Base-by-base conservation (phyloP, 441 rosid species). In the Corymbia calophylla region DNA sequence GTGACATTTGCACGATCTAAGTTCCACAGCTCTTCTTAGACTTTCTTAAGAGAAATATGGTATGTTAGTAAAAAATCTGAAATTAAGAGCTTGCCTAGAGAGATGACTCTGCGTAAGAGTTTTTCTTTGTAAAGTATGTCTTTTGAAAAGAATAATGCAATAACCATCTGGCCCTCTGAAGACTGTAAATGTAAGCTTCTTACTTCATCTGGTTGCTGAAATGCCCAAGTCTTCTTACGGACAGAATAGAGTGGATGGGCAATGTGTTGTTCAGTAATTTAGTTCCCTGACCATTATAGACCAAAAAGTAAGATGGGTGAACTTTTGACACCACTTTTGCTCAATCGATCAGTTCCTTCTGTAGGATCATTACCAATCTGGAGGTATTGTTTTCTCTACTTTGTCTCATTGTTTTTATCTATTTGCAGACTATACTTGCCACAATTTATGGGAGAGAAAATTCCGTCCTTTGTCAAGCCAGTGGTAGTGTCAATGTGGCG, bases 371-470 rank as follows among this genome's bases (percentile, higher is more conserved):
- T 51, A 44, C 18, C 29, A 88, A 86, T 60, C 87, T 48, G 82
- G 70, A 81, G 90, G 62, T 89, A 60, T 39, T 68, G 32, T 56
- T 90, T 91, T 87, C 86, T 77, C 88, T 88, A 62, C 91, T 90
- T 87, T 47, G 70, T 49, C 64, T 47, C 87, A n/a, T 90, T 86
- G 90, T 44, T 47, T 93, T 90, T 39, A 77, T 77, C 90, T 85
- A 49, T 93, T 91, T 88, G 88, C 94, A 97, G 99, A 96, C 94
- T 88, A 89, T 98, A 90, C 87, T 94, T 91, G 98, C 98, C 60
- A 95, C 93, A 44, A 92, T 95, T 90, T 94, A 93, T 92, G 95
- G 97, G 88, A 97, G 91, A 56, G 95, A 94, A 77, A 95, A 93
- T 93, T 90, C 89, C 87, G 92, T 92, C 89, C 94, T 97, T 90